phyloP scores from a whole-genome alignment of 176 grass and related monocot species.

The Cenchrus fungigraminus region DNA sequence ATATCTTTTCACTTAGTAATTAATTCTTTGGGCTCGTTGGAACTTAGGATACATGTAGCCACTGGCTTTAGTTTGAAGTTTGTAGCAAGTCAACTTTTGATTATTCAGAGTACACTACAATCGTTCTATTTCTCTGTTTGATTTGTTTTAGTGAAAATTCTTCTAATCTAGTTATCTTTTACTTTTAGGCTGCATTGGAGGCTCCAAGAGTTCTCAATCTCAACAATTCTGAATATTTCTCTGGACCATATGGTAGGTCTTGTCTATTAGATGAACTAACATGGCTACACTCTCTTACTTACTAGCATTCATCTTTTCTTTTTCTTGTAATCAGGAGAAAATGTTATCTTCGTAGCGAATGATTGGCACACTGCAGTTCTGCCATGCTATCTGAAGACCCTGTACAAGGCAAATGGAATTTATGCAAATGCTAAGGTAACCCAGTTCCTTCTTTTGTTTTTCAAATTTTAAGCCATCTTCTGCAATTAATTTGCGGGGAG shows the following conservation, averaged over 20 bases:
- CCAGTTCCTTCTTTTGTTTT: neutral
- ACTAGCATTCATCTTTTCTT: conserved; percentile 18
- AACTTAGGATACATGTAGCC: too few species aligned
- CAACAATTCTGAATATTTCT: conserved; percentile 68
- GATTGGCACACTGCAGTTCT: conserved; percentile 89
- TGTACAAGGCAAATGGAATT: conserved; percentile 78
- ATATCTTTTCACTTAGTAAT: too few species aligned
- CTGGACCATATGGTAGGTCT: conserved; percentile 78
- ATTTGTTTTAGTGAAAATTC: conserved; percentile 22
- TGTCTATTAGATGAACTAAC: conserved; percentile 34
- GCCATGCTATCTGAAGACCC: conserved; percentile 85
- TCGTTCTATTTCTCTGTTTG: conserved; percentile 1
- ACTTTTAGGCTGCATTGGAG: conserved; percentile 90
- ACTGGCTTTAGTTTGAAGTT: neutral
- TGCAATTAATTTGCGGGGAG: conserved; percentile 3
- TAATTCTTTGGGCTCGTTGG: too few species aligned
- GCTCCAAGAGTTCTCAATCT: conserved; percentile 91
- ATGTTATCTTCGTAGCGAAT: conserved; percentile 88
- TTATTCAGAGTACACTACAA: conserved; percentile 13
- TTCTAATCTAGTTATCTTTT: conserved; percentile 38
- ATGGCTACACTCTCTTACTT: neutral
- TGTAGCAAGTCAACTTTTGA: neutral
- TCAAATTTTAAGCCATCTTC: conserved; percentile 19
- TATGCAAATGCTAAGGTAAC: conserved; percentile 84
- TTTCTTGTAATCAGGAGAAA: conserved; percentile 57